A percentile compares a stretch with the other conserved stretches of the same genome.
phyloP scores from a whole-genome alignment of 495 filamentous ascomycete species.

The Talaromyces proteolyticus region DNA sequence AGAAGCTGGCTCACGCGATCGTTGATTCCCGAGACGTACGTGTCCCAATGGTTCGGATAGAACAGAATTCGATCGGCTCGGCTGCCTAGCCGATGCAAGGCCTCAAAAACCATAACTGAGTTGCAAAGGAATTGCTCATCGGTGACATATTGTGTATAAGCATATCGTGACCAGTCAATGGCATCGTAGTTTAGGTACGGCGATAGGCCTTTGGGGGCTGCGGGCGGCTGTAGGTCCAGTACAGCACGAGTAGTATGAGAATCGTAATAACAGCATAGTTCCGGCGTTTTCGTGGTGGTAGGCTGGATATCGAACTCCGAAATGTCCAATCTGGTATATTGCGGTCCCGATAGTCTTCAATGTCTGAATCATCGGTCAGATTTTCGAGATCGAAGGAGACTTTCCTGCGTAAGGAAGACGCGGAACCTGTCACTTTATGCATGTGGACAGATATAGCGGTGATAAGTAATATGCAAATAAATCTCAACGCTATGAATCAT shows the following conservation, averaged over 20 bases:
- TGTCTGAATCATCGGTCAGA: slow-evolving; percentile 6
- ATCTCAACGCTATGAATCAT: too few relatives aligned
- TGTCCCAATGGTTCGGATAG: slow-evolving; percentile 55
- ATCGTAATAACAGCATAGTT: slow-evolving; percentile 29
- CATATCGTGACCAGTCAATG: slow-evolving; percentile 57
- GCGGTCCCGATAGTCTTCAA: slow-evolving; percentile 6
- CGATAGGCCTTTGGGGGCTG: slow-evolving; percentile 15
- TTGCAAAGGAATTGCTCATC: slow-evolving; percentile 67
- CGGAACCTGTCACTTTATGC: slow-evolving; percentile 6
- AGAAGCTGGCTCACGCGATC: slow-evolving; percentile 51
- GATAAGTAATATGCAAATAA: too few relatives aligned
- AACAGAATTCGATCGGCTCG: slow-evolving; percentile 62
- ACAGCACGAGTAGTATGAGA: slow-evolving; percentile 25
- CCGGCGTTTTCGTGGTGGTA: slow-evolving; percentile 10
- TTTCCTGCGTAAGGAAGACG: slow-evolving; percentile 6
- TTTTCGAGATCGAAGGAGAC: slow-evolving; percentile 7
- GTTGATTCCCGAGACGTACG: slow-evolving; percentile 25
- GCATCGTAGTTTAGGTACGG: slow-evolving; percentile 33
- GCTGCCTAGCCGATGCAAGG: slow-evolving; percentile 51
- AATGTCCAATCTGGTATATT: slow-evolving; percentile 3
- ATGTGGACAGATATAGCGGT: neutral
- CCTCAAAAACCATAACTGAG: slow-evolving; percentile 68
- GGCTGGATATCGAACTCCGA: neutral
- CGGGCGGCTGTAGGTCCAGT: slow-evolving; percentile 18
- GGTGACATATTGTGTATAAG: slow-evolving; percentile 70